Evolutionary conservation across 2,329 filamentous ascomycete genomes (phyloP).

Genomic region (Trichothecium sympodiale): DNA sequence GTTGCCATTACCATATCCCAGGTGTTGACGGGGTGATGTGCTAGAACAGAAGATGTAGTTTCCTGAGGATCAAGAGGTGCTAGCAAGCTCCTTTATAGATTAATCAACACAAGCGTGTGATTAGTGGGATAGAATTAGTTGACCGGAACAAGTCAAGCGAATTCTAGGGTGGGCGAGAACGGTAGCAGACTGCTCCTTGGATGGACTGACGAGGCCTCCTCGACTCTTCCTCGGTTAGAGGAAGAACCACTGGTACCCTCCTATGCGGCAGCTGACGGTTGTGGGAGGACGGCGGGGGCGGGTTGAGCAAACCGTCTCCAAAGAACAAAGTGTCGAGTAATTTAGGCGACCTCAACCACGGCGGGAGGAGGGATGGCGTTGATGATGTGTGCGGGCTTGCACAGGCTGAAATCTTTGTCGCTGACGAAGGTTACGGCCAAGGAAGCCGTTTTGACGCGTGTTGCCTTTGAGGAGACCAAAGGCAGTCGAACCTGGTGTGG

Average conservation of each 20-base stretch:
- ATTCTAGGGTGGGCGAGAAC: slow-evolving; percentile 93
- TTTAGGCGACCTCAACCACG: slow-evolving; percentile 34
- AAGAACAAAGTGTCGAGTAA: slow-evolving; percentile 38
- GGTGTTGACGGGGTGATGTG: slow-evolving; percentile 13
- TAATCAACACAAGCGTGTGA: slow-evolving; percentile 1
- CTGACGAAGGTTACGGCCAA: slow-evolving; percentile 50
- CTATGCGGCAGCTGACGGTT: slow-evolving; percentile 98
- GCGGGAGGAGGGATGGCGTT: slow-evolving; percentile 51
- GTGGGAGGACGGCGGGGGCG: slow-evolving; percentile 45
- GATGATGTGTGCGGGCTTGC: slow-evolving; percentile 55
- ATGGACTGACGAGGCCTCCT: slow-evolving; percentile 91
- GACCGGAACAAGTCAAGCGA: slow-evolving; percentile 16
- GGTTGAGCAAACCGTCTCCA: slow-evolving; percentile 32
- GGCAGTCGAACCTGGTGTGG: slow-evolving; percentile 27
- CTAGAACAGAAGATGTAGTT: slow-evolving; percentile 2
- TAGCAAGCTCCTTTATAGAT: neutral
- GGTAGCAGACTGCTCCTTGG: slow-evolving; percentile 84
- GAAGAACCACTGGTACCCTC: slow-evolving; percentile 96
- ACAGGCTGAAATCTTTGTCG: slow-evolving; percentile 60
- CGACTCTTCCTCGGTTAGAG: slow-evolving; percentile 99
- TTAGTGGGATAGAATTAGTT: slow-evolving; percentile 6
- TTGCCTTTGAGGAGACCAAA: slow-evolving; percentile 61
- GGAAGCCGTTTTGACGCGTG: slow-evolving; percentile 46
- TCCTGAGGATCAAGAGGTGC: slow-evolving; percentile 2
- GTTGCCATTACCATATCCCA: slow-evolving; percentile 58